A percentile compares a stretch with the other conserved stretches of the same genome.
Evolutionary conservation across 129 eudicot genomes (phyloP).

Genomic region (Helianthus annuus): HanXRQr2.0-SUNRISE NC_035442.2:13729565-13730064

Average conservation of each 20-base stretch:
- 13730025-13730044: neutral
- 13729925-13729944: slow-evolving; percentile 41
- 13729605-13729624: slow-evolving; percentile 3
- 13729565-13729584: slow-evolving; percentile 96
- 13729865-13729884: neutral
- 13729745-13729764: neutral
- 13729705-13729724: neutral
- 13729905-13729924: slow-evolving; percentile 7
- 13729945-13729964: slow-evolving; percentile 66
- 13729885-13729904: neutral
- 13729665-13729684: neutral
- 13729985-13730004: slow-evolving; percentile 44
- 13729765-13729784: neutral
- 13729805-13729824: neutral
- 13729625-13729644: neutral
- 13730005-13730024: neutral
- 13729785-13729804: neutral
- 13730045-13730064: slow-evolving; percentile 42
- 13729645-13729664: neutral
- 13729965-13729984: slow-evolving; percentile 86
- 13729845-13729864: neutral
- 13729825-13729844: neutral
- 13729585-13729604: slow-evolving; percentile 69
- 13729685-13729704: neutral
- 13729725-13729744: neutral